Evolutionary conservation across 208 protist genomes (phyloP).

Genomic region (Trypanosoma melophagium): DNA sequence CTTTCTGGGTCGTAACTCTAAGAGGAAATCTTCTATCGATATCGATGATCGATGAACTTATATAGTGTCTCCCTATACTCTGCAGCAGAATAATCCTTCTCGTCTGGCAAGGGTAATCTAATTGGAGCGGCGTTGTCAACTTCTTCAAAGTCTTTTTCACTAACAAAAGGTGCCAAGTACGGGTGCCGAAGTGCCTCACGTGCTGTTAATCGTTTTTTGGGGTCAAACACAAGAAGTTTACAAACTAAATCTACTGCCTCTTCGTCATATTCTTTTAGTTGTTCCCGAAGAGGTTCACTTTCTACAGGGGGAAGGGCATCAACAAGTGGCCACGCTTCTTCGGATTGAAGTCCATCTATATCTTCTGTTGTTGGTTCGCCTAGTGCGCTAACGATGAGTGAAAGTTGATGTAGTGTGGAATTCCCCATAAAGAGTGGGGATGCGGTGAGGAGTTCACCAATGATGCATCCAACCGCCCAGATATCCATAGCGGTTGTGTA

Average conservation of each 20-base stretch:
- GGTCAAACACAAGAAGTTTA: constrained; percentile 89
- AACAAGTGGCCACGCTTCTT: constrained; percentile 88
- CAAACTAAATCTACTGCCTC: constrained; percentile 86
- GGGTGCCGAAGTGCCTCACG: constrained; percentile 85
- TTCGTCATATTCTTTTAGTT: constrained; percentile 65
- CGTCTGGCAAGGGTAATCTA: constrained; percentile 63
- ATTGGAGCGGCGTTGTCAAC: constrained; percentile 42
- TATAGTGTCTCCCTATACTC: constrained; percentile 79
- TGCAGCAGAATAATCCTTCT: constrained; percentile 55
- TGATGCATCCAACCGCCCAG: constrained; percentile 98
- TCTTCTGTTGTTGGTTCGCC: constrained; percentile 87
- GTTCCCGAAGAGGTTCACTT: constrained; percentile 52
- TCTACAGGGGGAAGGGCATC: constrained; percentile 60
- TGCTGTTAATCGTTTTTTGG: constrained; percentile 78
- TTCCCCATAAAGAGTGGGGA: constrained; percentile 94
- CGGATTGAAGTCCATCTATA: constrained; percentile 85
- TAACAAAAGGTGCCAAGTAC: constrained; percentile 79
- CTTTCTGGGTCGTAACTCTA: neutral
- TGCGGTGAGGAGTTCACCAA: constrained; percentile 93
- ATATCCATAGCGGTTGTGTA: constrained; percentile 98
- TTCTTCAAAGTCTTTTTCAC: constrained; percentile 44
- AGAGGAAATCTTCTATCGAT: constrained; percentile 15
- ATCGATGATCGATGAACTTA: constrained; percentile 44
- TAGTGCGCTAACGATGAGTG: constrained; percentile 90
- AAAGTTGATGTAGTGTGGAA: constrained; percentile 96